Conservation (phyloP, 192 early-diverging fungal genomes). For the Funneliformis mosseae region DNA sequence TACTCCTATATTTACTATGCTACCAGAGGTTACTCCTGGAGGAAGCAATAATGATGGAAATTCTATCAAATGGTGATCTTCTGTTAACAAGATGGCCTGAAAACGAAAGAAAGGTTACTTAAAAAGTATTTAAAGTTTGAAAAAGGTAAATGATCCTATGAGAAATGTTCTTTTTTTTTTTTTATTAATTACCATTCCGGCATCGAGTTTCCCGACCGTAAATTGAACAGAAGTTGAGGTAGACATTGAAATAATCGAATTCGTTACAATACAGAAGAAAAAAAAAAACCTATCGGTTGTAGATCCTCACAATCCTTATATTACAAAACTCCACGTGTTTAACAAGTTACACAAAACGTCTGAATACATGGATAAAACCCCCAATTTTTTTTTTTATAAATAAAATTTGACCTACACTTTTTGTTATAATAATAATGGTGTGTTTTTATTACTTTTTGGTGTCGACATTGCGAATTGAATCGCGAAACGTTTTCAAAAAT, state of each 20-base stretch:
- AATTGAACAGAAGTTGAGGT: slow-evolving; percentile 63
- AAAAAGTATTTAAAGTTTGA: neutral
- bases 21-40: slow-evolving; percentile 89
- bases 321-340: neutral
- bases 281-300: neutral
- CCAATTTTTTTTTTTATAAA: too few species aligned
- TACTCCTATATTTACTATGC: slow-evolving; percentile 95
- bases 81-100: slow-evolving; percentile 87
- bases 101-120: neutral
- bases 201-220: slow-evolving; percentile 93
- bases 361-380: neutral
- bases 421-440: neutral
- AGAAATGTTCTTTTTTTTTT: neutral
- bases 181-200: slow-evolving; percentile 69
- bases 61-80: slow-evolving; percentile 98
- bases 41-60: slow-evolving; percentile 96
- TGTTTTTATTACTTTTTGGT: neutral
- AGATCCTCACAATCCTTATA: neutral
- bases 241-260: neutral
- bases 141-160: neutral
- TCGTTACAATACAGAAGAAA: neutral
- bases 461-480: neutral
- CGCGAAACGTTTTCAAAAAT: neutral
- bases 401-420: neutral
- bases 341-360: neutral